Evolutionary conservation across 306 rosid genomes (phyloP), one percentile per base, ranked within the genome.

Genomic region (Medicago arabica): DNA sequence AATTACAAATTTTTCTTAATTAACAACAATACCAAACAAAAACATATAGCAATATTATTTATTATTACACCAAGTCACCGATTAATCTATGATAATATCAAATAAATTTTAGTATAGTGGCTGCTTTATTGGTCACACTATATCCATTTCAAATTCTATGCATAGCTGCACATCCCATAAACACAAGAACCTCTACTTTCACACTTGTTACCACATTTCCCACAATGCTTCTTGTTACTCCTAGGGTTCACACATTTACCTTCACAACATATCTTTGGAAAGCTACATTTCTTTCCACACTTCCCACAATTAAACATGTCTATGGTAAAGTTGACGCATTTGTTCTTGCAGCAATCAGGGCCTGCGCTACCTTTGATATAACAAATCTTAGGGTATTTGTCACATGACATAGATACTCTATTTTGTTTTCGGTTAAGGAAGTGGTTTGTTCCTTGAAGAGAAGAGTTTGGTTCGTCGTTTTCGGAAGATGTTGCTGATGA

Each of bases 131-230:
- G 8, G 3, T 57, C 63, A 21, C 36, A 21, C 31, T 55, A 19
- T 19, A 57, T 54, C 61, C 13, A 25, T 9, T 43, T 19, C 2
- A 23, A 50, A 15, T 16, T 64, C 74, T 83, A 85, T 2, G 93
- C 92, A 43, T 90, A 90, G 80, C 83, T 88, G 77, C 96, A 90
- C 91, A 90, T 84, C 2, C 92, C 92, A 43, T 74, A 83, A 63
- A 75, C 75, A 38, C 96, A 90, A 0, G 83, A 71, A 8, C 74
- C 79, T 39, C 69, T 82, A 54, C 40, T 74, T 6, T 69, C 39
- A 72, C 96, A 90, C 72, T 77, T 86, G 80, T 85, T 88, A 18
- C 83, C 85, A 81, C 96, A 90, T 43, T 79, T 77, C 60, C 96
- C 93, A 68, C 96, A 90, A 53, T 90, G 86, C 18, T 82, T 83